Evolutionary conservation across 2,329 filamentous ascomycete species (phyloP), one percentile per base, ranked within the genome.

Genomic region (Aspergillus arachidicola): DNA sequence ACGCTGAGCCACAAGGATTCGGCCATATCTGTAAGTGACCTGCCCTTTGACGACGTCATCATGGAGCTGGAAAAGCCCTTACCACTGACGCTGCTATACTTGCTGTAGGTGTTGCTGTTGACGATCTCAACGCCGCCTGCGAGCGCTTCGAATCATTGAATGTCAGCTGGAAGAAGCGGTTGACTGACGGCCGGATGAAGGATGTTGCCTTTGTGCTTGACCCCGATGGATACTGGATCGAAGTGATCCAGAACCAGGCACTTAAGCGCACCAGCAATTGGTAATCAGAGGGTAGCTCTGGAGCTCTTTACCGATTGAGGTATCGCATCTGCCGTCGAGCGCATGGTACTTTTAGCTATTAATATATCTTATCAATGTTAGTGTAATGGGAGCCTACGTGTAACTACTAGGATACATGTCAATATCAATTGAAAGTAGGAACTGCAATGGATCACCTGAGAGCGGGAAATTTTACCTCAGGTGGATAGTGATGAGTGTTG

Each of bases 101-200:
- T 45, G 34, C 34, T 69, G 50, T 57, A 91, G 89, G 88, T 74
- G 82, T 98, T 59, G 85, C 90, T 1, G 94, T 97, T 14, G 94
- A 98, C 74, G 88, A 96, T 75, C 75, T 98, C n/a, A 89, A 95
- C 59, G 90, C 91, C 9, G 94, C 95, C 11, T 97, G 94, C 80
- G 81, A 89, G 74, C 87, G 94, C 16, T 94, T 98, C 70, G 95
- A 98, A 76, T 87, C 88, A 60, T 82, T 92, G 74, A 87, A 90
- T 6, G 91, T 94, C 60, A 89, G 86, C 78, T 99, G 93, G 92
- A 97, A 97, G 88, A 98, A 98, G 88, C 86, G 92, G 68, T 84
- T 98, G 65, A 96, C 92, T 2, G 94, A 98, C 67, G 94, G 94
- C 2, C 78, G 83, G 55, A 97, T 97, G 94, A 94, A 92, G 85